Base-by-base conservation (phyloP, 139 green algal species). In the Mesostigma viride region DNA sequence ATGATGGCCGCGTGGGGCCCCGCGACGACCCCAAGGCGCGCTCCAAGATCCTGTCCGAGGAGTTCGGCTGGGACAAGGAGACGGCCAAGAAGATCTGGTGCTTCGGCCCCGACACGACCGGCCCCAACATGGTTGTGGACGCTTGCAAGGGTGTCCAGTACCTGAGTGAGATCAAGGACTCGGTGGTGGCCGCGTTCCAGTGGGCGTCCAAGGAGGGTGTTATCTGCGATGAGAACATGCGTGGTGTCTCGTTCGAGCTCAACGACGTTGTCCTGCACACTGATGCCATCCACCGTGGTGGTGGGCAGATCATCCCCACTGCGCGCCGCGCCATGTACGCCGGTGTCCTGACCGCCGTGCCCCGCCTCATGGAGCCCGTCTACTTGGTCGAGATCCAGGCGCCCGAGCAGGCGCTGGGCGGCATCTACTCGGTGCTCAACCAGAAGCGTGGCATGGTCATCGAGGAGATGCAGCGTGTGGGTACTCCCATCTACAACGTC, bases 381-480 rank as follows among this genome's bases (percentile, higher is more conserved):
- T 99, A 97, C 88, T 83, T 99, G 65, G 92, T 99, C 58, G 93
- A 99, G 86, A 99, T 99, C 74, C 91, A 97, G 87, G 90, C 89
- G 56, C 94, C 93, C 27, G 93, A 99, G 82, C 63, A 85, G 46
- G 89, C 90, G 3, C 82, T 96, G 53, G 89, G 90, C 62, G 90
- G 90, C 70, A 93, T 96, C 79, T 96, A 96, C 88, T 87, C 78
- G 3, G 85, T 92, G 65, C 87, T 98, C 58, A 98, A 96, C 72
- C 90, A 97, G 82, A 99, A 99, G 93, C 90, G 93, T 76, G 93
- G 93, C 32, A 87, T 91, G 73, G 93, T 99, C 65, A 94, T 99
- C 67, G 93, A 99, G 89, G 92, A 97, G 85, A 78, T 88, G 75
- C 93, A 98, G 89, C 82, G 93, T 59, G 88, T 90, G 26, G 80